A percentile compares a stretch with the other conserved stretches of the same genome.
Evolutionary conservation across 2,329 filamentous ascomycete species (phyloP).

Genomic region (Plectosphaerella plurivora): DNA sequence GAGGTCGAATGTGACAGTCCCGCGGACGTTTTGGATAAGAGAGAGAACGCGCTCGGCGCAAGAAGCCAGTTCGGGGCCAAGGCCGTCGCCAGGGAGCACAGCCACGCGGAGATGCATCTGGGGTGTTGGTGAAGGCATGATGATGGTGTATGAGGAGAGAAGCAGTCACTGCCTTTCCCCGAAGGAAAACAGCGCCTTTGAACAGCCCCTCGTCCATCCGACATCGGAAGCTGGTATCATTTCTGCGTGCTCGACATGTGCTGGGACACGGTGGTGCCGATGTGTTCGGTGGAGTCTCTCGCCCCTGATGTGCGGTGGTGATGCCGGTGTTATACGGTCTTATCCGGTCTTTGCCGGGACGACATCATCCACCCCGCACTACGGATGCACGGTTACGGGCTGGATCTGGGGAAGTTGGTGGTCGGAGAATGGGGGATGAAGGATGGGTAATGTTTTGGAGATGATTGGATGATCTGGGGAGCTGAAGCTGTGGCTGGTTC

Average conservation of each 20-base stretch:
- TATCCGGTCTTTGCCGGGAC: background rate
- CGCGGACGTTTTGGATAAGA: constrained; percentile 6
- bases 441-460: no score
- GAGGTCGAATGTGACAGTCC: constrained; percentile 7
- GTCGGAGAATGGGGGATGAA: no score
- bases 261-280: no score
- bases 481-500: no score
- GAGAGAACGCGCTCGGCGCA: constrained; percentile 3
- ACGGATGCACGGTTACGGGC: no score
- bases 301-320: background rate
- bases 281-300: background rate
- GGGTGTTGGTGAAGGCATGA: background rate
- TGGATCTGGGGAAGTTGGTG: no score
- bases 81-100: constrained; percentile 9
- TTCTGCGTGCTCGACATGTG: background rate
- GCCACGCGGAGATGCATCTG: background rate
- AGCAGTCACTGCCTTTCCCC: background rate
- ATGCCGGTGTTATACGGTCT: background rate
- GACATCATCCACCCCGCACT: no score
- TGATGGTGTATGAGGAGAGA: background rate
- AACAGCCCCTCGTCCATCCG: background rate
- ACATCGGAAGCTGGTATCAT: background rate
- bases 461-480: no score
- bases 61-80: constrained; percentile 6
- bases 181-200: background rate